Evolutionary conservation across 352 stramenopile species (phyloP).

Genomic region (Salisapilia sapeloensis): DNA sequence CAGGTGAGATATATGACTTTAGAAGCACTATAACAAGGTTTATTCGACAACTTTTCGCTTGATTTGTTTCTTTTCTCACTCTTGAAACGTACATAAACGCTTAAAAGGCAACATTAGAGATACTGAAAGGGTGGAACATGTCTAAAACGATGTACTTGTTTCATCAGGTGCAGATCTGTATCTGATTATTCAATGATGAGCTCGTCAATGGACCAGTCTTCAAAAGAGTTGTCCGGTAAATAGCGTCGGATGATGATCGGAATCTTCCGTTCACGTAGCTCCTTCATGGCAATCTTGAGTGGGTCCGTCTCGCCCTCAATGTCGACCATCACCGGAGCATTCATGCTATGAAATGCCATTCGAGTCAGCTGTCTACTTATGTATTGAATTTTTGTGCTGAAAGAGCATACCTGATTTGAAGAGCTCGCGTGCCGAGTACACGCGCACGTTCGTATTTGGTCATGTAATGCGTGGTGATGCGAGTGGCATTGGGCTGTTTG

Average conservation of each 20-base stretch:
- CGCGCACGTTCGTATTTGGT: constrained; percentile 99
- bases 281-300: constrained; percentile 99
- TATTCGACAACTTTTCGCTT: too few species aligned
- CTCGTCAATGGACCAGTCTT: constrained; percentile 99
- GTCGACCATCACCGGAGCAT: constrained; percentile 91
- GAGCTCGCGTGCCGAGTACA: constrained; percentile 93
- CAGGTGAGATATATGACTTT: neutral
- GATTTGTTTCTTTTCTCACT: too few species aligned
- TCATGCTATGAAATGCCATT: constrained; percentile 56
- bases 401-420: constrained; percentile 90
- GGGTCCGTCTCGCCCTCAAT: constrained; percentile 98
- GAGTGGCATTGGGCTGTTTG: constrained; percentile 70
- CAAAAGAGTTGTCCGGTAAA: constrained; percentile 96
- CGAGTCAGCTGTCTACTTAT: neutral
- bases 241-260: constrained; percentile 99
- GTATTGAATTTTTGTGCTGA: too few species aligned
- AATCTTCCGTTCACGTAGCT: constrained; percentile 98
- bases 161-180: too few species aligned
- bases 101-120: too few species aligned
- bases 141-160: too few species aligned
- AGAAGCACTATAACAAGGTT: too few species aligned
- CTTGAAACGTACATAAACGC: too few species aligned
- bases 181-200: constrained; percentile 94
- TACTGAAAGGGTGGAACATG: too few species aligned
- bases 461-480: constrained; percentile 97